Percentiles rank a stretch among this genome's conserved stretches.
Evolutionary conservation across 169 alveolate genomes (phyloP).

Genomic region (Cryptosporidium ubiquitum): DNA sequence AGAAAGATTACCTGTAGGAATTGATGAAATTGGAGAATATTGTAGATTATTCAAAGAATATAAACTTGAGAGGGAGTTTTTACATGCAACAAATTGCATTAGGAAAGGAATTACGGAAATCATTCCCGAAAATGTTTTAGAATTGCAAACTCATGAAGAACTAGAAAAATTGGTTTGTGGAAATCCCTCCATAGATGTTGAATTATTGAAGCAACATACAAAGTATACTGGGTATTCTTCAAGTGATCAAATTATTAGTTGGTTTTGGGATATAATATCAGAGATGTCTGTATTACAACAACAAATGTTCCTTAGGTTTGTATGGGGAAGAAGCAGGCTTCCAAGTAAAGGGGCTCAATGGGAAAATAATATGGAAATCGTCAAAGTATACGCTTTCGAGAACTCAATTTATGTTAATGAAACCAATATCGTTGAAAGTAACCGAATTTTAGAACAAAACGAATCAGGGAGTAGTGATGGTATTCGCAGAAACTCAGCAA

Average conservation of each 20-base stretch:
- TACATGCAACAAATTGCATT: slow-evolving; percentile 70
- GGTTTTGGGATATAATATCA: slow-evolving; percentile 90
- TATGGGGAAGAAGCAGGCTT: slow-evolving; percentile 92
- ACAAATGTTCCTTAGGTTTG: slow-evolving; percentile 87
- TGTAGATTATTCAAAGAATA: slow-evolving; percentile 34
- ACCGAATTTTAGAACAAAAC: background rate
- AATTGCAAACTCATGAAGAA: slow-evolving; percentile 78
- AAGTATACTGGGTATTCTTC: slow-evolving; percentile 85
- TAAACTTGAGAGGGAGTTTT: slow-evolving; percentile 39
- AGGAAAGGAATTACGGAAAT: slow-evolving; percentile 78
- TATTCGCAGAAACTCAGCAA: background rate
- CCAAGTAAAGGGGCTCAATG: slow-evolving; percentile 80
- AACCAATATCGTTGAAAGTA: background rate
- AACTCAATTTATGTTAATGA: background rate
- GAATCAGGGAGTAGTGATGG: background rate
- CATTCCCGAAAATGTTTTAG: slow-evolving; percentile 80
- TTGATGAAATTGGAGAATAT: slow-evolving; percentile 66
- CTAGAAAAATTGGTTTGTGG: slow-evolving; percentile 89
- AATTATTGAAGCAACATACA: slow-evolving; percentile 86
- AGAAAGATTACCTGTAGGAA: slow-evolving; percentile 44
- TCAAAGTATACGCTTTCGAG: background rate
- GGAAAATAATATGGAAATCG: slow-evolving; percentile 78
- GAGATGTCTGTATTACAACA: slow-evolving; percentile 85
- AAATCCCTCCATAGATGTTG: slow-evolving; percentile 85
- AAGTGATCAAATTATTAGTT: slow-evolving; percentile 77